phyloP scores from a whole-genome alignment of 257 asterid genomes.

The Knoxia roxburghii region DNA sequence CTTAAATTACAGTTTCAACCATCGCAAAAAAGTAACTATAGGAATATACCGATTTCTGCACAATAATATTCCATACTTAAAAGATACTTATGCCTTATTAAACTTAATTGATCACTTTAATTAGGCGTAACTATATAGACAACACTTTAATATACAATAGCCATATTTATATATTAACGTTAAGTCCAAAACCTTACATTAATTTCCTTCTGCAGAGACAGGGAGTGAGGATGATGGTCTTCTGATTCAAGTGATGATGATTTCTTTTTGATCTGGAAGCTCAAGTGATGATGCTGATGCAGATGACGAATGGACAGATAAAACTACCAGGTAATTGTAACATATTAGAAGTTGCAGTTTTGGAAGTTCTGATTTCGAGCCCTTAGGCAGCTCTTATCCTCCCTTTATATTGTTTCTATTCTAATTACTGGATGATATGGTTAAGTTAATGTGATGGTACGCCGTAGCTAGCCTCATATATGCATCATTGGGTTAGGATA shows the following conservation, averaged over 20 bases:
- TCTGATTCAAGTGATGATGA: conserved; percentile 78
- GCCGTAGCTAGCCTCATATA: neutral
- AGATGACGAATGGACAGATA: conserved; percentile 85
- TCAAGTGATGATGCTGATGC: conserved; percentile 94
- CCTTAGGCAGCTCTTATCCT: neutral
- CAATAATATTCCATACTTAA: no score
- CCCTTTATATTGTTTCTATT: neutral
- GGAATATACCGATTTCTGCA: no score
- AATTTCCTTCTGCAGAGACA: conserved; percentile 57
- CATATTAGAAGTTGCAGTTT: neutral
- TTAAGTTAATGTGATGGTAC: neutral
- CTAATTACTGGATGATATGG: neutral
- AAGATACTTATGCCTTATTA: no score
- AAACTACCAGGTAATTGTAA: conserved; percentile 61
- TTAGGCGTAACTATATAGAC: no score
- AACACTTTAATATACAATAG: no score
- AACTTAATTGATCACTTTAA: no score
- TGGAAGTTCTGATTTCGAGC: no score
- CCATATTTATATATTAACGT: no score
- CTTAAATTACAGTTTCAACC: no score
- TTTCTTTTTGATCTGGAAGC: conserved; percentile 78
- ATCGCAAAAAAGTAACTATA: no score
- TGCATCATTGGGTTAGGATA: neutral
- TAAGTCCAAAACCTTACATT: no score
- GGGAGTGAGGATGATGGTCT: conserved; percentile 97